Evolutionary conservation across 495 filamentous ascomycete species (phyloP), one percentile per base, ranked within the genome.

Genomic region (Aspergillus steynii): DNA sequence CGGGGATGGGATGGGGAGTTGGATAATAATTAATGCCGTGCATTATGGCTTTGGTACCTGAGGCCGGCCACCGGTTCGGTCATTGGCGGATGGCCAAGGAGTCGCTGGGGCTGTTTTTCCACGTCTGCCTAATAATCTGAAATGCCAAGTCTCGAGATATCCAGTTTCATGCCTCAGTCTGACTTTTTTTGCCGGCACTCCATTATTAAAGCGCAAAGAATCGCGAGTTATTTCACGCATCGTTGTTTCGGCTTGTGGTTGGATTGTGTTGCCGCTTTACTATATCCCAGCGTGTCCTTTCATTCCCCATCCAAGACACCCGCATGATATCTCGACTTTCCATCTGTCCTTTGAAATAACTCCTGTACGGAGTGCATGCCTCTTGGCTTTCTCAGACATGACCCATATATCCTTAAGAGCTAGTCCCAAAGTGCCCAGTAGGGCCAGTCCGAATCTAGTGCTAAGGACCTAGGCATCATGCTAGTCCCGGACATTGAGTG

Each of bases 21-120:
- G 55, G 63, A 65, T 55, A 55, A 46, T 29, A 49, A 56, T 59
- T 52, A 56, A 63, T 50, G 48, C 51, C 29, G 31, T 34, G 31
- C 31, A 34, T 34, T 34, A 34, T 34, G 31, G 45, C 6, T 31
- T 65, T 59, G 60, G 63, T 62, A 61, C 60, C 63, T 65, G 63
- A 65, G 58, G 59, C 52, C 53, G 8, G 37, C 55, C 28, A 29
- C 55, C 26, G 4, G 55, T 9, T n/a, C 42, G 55, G 20, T 28
- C 42, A 37, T 37, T 37, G 34, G 37, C 37, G 37, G 37, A 15
- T 12, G 37, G 10, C 37, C 37, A 42, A 14, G 37, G 37, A 42
- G 7, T 42, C 37, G 9, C 37, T 42, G 37, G 37, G 37, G 37
- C 37, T 12, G 37, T 42, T 42, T 32, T 42, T 42, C 37, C 37